Conservation (phyloP, 371 early-diverging fungal species). For the Haplosporangium sp. region DNA sequence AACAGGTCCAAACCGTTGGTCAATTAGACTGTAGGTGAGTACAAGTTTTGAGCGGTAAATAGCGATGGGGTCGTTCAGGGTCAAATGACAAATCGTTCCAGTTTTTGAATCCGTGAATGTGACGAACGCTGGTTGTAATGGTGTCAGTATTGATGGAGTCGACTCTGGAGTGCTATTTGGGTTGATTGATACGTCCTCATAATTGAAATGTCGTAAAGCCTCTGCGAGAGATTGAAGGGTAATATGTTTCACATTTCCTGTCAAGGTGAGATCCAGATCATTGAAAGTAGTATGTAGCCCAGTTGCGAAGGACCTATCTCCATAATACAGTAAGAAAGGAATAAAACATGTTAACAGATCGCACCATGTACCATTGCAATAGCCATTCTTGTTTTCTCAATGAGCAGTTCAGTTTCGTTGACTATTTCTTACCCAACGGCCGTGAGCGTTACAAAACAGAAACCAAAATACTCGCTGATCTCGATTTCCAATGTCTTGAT, state of each 20-base stretch:
- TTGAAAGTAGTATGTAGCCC: slow-evolving; percentile 25
- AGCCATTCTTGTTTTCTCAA: background rate
- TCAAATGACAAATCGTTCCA: slow-evolving; percentile 24
- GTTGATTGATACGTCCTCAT: slow-evolving; percentile 14
- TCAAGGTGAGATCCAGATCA: slow-evolving; percentile 42
- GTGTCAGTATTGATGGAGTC: background rate
- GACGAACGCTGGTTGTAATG: slow-evolving; percentile 3
- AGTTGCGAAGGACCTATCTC: slow-evolving; percentile 22
- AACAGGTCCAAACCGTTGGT: slow-evolving; percentile 36
- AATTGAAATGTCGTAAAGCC: slow-evolving; percentile 18
- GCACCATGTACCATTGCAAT: background rate
- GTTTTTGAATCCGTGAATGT: slow-evolving; percentile 28
- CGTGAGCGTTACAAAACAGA: slow-evolving; percentile 30
- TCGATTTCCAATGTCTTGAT: slow-evolving; percentile 38
- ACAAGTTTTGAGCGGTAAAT: slow-evolving; percentile 38
- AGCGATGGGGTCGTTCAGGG: slow-evolving; percentile 28
- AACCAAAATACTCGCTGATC: slow-evolving; percentile 39
- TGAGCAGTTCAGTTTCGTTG: too few relatives aligned
- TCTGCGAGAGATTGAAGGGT: slow-evolving; percentile 9
- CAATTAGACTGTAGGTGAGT: slow-evolving; percentile 26
- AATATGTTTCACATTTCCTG: slow-evolving; percentile 36
- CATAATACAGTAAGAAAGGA: background rate
- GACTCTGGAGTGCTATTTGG: background rate
- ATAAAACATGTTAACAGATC: background rate
- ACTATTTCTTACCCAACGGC: slow-evolving; percentile 29